Evolutionary conservation across 371 early-diverging fungal species (phyloP).

Genomic region (Mucor sp.): DNA sequence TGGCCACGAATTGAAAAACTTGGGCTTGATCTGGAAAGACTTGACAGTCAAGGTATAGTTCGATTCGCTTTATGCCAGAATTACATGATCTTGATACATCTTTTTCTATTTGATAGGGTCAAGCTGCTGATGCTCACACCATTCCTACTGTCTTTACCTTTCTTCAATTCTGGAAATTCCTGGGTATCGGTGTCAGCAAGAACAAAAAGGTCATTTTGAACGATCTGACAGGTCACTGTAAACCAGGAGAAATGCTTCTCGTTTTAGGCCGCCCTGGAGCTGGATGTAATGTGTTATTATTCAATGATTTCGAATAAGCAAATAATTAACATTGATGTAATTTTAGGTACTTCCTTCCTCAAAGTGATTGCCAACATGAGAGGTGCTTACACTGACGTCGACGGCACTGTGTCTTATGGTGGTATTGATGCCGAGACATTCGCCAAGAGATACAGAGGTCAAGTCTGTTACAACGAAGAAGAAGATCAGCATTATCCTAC

Average conservation of each 20-base stretch:
- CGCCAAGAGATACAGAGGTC: conserved; percentile 40
- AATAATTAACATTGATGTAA: too few species aligned
- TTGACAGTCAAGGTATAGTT: conserved; percentile 39
- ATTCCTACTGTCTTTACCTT: conserved; percentile 20
- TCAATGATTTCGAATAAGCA: too few species aligned
- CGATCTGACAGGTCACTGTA: conserved; percentile 42
- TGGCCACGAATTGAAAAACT: conserved; percentile 39
- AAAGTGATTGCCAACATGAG: conserved; percentile 58
- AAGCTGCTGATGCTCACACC: conserved; percentile 34
- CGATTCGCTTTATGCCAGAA: background rate
- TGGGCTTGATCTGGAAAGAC: conserved; percentile 50
- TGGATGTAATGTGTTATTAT: conserved; percentile 32
- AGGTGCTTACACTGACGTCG: conserved; percentile 41
- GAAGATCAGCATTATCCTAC: conserved; percentile 61
- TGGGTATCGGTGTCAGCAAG: conserved; percentile 24
- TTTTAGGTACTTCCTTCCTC: conserved; percentile 41
- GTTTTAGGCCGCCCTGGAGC: conserved; percentile 62
- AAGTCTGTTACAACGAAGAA: conserved; percentile 60
- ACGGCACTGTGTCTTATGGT: conserved; percentile 50
- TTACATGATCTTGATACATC: background rate
- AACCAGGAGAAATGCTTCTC: conserved; percentile 63
- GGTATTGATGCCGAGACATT: conserved; percentile 50
- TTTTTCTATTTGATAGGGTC: conserved; percentile 25
- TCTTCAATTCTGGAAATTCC: conserved; percentile 25
- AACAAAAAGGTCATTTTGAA: conserved; percentile 40